Evolutionary conservation across 305 asterid genomes (phyloP).

Genomic region (Fraxinus latifolia): DNA sequence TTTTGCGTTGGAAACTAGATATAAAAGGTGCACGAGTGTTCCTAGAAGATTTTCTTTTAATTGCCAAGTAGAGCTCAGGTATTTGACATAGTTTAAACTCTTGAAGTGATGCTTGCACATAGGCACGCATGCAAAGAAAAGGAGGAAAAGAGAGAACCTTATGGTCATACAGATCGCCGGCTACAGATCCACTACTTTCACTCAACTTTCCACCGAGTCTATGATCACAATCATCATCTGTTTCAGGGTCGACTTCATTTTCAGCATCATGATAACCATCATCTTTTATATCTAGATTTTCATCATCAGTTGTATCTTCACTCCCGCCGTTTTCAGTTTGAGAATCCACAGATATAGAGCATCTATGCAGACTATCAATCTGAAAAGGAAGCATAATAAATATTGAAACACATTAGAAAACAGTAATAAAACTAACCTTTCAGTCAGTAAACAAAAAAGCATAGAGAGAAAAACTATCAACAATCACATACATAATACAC

Average conservation of each 20-base stretch:
- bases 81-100: not conserved
- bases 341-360: conserved; percentile 89
- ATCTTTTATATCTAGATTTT: conserved; percentile 49
- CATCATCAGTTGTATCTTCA: conserved; percentile 80
- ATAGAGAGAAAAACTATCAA: conserved; percentile 9
- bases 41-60: not conserved
- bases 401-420: conserved; percentile 5
- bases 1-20: not conserved
- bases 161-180: conserved; percentile 89
- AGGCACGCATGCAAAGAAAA: not conserved
- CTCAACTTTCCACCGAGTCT: conserved; percentile 89
- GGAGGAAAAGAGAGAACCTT: conserved; percentile 53
- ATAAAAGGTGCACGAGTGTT: not conserved
- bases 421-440: not conserved
- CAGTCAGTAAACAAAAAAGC: not conserved
- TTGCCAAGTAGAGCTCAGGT: not conserved
- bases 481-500: not conserved
- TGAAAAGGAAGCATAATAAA: conserved; percentile 35
- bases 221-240: conserved; percentile 73
- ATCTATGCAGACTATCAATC: conserved; percentile 71
- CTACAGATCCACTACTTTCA: conserved; percentile 91
- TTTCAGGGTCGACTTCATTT: conserved; percentile 73
- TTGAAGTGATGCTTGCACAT: not conserved
- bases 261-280: conserved; percentile 93
- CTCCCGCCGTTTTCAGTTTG: conserved; percentile 74